Conservation (phyloP, 352 stramenopile genomes). For the Elongisporangium undulatum region DNA sequence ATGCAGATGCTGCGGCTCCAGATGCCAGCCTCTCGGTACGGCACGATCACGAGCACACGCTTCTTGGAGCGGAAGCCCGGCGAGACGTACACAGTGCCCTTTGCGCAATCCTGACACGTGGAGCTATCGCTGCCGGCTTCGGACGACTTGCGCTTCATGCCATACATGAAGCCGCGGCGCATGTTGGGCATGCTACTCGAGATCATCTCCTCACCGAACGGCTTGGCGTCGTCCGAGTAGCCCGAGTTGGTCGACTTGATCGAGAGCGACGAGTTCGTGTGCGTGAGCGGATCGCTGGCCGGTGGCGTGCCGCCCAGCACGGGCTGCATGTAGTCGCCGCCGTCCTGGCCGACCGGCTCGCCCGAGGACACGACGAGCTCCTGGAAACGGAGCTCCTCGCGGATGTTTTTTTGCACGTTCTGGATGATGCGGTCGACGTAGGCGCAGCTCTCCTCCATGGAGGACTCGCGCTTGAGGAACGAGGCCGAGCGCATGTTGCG, state of each 20-base stretch:
- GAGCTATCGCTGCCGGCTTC: constrained; percentile 22
- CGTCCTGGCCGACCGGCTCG: constrained; percentile 21
- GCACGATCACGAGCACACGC: constrained; percentile 76
- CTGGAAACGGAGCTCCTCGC: constrained; percentile 55
- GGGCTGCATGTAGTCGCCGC: background rate
- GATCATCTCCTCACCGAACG: constrained; percentile 3
- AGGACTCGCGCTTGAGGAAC: constrained; percentile 25
- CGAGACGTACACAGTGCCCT: constrained; percentile 73
- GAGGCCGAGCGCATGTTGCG: constrained; percentile 20
- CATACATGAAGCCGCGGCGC: constrained; percentile 25
- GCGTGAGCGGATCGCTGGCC: constrained; percentile 1
- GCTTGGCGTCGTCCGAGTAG: constrained; percentile 19
- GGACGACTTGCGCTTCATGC: constrained; percentile 18
- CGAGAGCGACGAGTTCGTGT: constrained; percentile 3
- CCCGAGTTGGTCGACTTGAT: constrained; percentile 5
- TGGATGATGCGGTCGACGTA: constrained; percentile 71
- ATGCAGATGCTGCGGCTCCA: constrained; percentile 85
- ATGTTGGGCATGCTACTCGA: constrained; percentile 7
- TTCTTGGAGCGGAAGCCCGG: constrained; percentile 52
- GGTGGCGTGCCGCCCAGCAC: constrained; percentile 3
- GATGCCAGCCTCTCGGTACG: constrained; percentile 81
- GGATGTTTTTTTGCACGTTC: constrained; percentile 49
- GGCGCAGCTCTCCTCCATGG: constrained; percentile 53
- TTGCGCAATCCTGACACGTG: constrained; percentile 44
- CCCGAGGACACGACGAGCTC: constrained; percentile 63